Percentiles rank a stretch among this genome's conserved stretches.
phyloP scores from a whole-genome alignment of 2,329 filamentous ascomycete species.

The Ophiostoma sp. region DNA sequence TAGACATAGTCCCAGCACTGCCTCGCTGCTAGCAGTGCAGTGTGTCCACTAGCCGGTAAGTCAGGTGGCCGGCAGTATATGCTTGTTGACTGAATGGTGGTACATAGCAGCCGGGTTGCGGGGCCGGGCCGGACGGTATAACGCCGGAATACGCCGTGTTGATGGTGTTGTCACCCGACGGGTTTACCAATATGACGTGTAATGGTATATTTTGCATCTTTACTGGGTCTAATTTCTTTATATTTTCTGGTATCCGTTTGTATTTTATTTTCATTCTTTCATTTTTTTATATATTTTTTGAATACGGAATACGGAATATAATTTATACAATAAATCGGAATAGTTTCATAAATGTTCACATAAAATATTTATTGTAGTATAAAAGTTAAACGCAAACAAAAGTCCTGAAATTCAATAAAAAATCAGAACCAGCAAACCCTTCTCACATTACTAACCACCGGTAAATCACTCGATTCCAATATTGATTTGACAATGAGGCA shows the following conservation, averaged over 20 bases:
- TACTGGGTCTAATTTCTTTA: too few relatives aligned
- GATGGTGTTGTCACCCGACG: neutral
- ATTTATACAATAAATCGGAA: too few relatives aligned
- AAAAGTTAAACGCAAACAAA: neutral
- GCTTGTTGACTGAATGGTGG: neutral
- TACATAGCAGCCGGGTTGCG: neutral
- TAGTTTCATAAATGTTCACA: neutral
- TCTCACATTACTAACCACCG: neutral
- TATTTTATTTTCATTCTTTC: too few relatives aligned
- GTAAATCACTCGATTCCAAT: neutral
- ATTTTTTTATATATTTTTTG: too few relatives aligned
- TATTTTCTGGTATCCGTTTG: too few relatives aligned
- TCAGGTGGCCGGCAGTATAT: neutral
- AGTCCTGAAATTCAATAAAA: neutral
- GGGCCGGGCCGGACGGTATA: neutral
- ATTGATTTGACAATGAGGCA: neutral
- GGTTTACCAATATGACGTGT: neutral
- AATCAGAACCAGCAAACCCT: neutral
- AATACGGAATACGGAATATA: too few relatives aligned
- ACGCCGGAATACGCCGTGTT: neutral
- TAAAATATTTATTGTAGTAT: too few relatives aligned
- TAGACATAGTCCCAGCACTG: neutral
- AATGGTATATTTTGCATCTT: neutral
- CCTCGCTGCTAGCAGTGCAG: neutral
- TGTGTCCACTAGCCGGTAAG: neutral